Percentiles rank a stretch among this genome's conserved stretches.
phyloP scores from a whole-genome alignment of 2,329 filamentous ascomycete genomes.

The Paracamarosporium sp. region DNA sequence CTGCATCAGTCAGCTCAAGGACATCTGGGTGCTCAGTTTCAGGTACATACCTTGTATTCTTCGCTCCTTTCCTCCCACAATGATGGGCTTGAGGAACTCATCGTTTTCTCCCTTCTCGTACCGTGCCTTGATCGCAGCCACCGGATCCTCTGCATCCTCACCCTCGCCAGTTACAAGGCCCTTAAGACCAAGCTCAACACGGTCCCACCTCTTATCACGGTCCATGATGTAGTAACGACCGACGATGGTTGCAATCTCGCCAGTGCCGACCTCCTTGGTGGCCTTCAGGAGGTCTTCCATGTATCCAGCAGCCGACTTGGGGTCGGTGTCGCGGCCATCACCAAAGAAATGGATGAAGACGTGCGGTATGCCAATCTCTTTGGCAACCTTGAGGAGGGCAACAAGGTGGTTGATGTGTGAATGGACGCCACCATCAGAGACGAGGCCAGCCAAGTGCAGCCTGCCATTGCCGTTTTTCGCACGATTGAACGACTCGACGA shows the following conservation, averaged over 20 bases:
- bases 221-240: conserved; percentile 99
- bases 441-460: conserved; percentile 88
- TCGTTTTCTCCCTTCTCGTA: conserved; percentile 91
- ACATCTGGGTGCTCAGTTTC: conserved; percentile 34
- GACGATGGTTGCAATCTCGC: conserved; percentile 89
- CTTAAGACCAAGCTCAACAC: conserved; percentile 87
- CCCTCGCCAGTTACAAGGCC: conserved; percentile 86
- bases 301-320: conserved; percentile 88
- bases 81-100: conserved; percentile 98
- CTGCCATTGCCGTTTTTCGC: conserved; percentile 90
- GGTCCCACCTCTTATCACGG: conserved; percentile 98
- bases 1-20: conserved; percentile 54
- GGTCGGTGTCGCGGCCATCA: conserved; percentile 96
- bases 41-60: conserved; percentile 76
- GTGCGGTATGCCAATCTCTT: conserved; percentile 83
- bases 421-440: conserved; percentile 97
- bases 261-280: conserved; percentile 82
- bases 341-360: conserved; percentile 99
- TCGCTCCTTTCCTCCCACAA: conserved; percentile 83
- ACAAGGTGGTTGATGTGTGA: conserved; percentile 94
- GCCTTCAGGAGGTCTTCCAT: conserved; percentile 85
- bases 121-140: conserved; percentile 84
- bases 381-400: conserved; percentile 85
- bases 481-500: conserved; percentile 77
- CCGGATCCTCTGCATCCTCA: conserved; percentile 81